Conservation (phyloP, 73 alveolate genomes). For the Symbiodinium pilosum region DNA sequence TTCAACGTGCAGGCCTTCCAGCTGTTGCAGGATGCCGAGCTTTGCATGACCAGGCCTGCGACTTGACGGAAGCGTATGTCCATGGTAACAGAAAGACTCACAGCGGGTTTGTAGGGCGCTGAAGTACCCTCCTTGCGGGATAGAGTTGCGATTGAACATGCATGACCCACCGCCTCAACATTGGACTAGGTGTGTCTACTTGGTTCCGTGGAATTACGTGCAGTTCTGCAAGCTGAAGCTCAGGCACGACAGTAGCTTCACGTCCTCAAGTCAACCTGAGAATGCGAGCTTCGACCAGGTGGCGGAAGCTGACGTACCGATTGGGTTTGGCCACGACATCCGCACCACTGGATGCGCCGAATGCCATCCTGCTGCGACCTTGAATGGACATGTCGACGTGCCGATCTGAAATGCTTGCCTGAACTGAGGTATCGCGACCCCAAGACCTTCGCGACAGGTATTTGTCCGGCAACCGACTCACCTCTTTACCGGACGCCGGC, state of each 20-base stretch:
- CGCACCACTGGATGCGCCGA: conserved; percentile 67
- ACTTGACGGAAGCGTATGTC: neutral
- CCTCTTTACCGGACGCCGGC: conserved; percentile 58
- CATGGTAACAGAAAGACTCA: neutral
- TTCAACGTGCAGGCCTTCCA: conserved; percentile 39
- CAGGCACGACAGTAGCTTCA: neutral
- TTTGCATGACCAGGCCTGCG: conserved; percentile 51
- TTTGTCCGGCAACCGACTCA: conserved; percentile 27
- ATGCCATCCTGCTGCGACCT: conserved; percentile 6
- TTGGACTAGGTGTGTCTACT: conserved; percentile 41
- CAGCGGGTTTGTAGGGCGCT: neutral
- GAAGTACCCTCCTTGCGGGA: too few species aligned
- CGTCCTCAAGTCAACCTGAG: neutral
- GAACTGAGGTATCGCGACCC: conserved; percentile 59
- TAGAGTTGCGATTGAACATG: too few species aligned
- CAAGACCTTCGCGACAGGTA: conserved; percentile 59
- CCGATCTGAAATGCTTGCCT: neutral
- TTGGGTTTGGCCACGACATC: conserved; percentile 45
- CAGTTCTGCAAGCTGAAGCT: conserved; percentile 65
- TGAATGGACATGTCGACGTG: neutral
- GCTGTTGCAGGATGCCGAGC: conserved; percentile 73
- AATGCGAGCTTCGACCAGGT: neutral
- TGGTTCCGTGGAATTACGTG: conserved; percentile 66
- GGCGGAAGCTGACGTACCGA: conserved; percentile 45
- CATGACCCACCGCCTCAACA: too few species aligned